phyloP scores from a whole-genome alignment of 225 moss, liverwort and hornwort genomes.

The Rhytidiadelphus loreus region DNA sequence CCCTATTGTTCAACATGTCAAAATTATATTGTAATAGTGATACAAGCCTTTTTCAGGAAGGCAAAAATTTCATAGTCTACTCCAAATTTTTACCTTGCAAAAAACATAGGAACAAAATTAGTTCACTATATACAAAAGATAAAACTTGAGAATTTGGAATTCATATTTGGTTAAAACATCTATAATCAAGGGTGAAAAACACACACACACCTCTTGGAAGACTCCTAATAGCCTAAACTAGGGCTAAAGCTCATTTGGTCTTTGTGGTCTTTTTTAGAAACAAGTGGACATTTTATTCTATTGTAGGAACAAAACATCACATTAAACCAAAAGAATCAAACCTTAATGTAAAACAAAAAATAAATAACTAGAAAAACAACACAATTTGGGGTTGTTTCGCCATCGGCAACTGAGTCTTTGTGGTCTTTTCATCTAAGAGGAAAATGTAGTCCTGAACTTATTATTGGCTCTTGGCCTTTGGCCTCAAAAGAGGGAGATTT shows the following conservation, averaged over 20 bases:
- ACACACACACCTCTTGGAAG: too few species aligned
- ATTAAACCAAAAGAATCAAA: background rate
- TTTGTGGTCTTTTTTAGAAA: background rate
- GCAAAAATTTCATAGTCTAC: too few species aligned
- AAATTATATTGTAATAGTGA: too few species aligned
- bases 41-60: too few species aligned
- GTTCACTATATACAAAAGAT: too few species aligned
- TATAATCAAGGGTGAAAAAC: background rate
- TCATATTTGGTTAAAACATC: background rate
- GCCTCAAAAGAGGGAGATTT: background rate
- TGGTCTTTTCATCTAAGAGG: background rate
- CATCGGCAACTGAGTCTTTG: background rate
- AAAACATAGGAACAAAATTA: too few species aligned
- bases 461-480: accelerated
- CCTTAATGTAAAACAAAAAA: accelerated
- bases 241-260: background rate
- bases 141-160: too few species aligned
- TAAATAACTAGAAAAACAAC: background rate
- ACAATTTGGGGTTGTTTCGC: background rate
- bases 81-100: too few species aligned
- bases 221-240: background rate
- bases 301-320: background rate
- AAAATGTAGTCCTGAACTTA: background rate
- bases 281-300: background rate
- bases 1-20: too few species aligned